These are phyloP conservation scores for Chrysoporthe cubensis DNA, from an alignment of 2,329 filamentous ascomycete species.

Conservation along the genomic window DNA sequence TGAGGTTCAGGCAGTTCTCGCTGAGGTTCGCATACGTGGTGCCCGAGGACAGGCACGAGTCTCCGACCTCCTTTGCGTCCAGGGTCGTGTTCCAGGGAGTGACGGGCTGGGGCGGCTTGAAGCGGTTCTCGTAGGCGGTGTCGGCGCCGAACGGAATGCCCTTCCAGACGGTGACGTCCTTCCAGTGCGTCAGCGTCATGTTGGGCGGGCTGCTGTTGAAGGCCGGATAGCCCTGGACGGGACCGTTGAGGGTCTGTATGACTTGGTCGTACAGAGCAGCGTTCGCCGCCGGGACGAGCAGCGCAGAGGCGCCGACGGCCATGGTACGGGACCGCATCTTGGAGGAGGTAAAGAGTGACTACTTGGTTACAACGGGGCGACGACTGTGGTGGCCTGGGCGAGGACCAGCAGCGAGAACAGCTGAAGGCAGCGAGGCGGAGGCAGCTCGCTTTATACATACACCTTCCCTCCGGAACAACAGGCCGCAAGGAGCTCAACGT, in stretches of 20 bases:
- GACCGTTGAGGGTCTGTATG: constrained; percentile 29
- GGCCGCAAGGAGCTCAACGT: background rate
- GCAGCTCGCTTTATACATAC: background rate
- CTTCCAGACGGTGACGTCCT: constrained; percentile 51
- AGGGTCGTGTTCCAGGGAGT: constrained; percentile 32
- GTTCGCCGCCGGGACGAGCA: constrained; percentile 17
- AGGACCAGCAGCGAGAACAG: background rate
- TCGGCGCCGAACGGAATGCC: constrained; percentile 54
- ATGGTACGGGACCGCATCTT: constrained; percentile 12
- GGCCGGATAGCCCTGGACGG: constrained; percentile 31
- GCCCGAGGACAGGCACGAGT: constrained; percentile 42
- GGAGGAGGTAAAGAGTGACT: background rate
- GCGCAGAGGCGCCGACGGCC: constrained; percentile 1
- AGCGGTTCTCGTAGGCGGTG: constrained; percentile 48
- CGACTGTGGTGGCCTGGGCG: background rate
- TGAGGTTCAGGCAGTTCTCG: constrained; percentile 59
- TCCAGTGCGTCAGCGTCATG: constrained; percentile 31
- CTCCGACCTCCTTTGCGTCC: constrained; percentile 42
- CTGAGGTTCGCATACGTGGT: constrained; percentile 31
- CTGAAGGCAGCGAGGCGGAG: background rate
- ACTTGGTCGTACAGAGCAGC: constrained; percentile 31
- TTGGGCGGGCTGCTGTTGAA: constrained; percentile 31
- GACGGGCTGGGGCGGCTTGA: constrained; percentile 45
- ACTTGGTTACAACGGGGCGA: background rate
- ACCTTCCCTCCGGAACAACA: background rate